A percentile compares a stretch with the other conserved stretches of the same genome.
phyloP scores from a whole-genome alignment of 2,329 filamentous ascomycete species.

The Aspergillus sergii region DNA sequence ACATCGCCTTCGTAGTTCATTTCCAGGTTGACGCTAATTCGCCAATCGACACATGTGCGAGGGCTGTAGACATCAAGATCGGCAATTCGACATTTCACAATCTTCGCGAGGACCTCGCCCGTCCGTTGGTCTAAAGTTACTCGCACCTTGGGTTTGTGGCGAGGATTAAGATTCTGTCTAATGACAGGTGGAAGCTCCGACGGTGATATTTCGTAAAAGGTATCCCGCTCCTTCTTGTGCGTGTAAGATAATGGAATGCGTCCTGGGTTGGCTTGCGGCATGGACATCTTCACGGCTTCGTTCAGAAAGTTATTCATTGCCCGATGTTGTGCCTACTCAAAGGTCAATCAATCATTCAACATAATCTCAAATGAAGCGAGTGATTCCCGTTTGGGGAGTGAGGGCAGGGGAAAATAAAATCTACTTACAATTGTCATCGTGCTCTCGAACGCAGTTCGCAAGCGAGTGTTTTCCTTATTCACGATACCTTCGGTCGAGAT shows the following conservation, averaged over 20 bases:
- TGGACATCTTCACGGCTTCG: slow-evolving; percentile 58
- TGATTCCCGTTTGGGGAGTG: neutral
- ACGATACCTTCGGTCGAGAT: slow-evolving; percentile 73
- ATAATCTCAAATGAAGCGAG: neutral
- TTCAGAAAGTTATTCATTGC: slow-evolving; percentile 86
- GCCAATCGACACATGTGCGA: slow-evolving; percentile 77
- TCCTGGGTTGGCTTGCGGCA: slow-evolving; percentile 39
- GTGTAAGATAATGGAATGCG: slow-evolving; percentile 66
- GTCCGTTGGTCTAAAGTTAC: slow-evolving; percentile 77
- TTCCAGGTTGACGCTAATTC: slow-evolving; percentile 93
- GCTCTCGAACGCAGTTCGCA: slow-evolving; percentile 73
- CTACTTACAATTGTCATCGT: slow-evolving; percentile 81
- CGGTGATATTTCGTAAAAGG: slow-evolving; percentile 75
- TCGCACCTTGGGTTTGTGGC: slow-evolving; percentile 66
- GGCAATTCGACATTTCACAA: slow-evolving; percentile 86
- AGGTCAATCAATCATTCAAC: slow-evolving; percentile 19
- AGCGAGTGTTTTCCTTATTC: slow-evolving; percentile 53
- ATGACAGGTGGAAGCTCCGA: slow-evolving; percentile 67
- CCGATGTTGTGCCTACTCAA: slow-evolving; percentile 71
- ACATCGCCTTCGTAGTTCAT: slow-evolving; percentile 77
- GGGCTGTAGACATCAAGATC: slow-evolving; percentile 90
- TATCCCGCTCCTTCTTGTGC: slow-evolving; percentile 80
- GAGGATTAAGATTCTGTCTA: slow-evolving; percentile 60
- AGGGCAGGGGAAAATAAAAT: slow-evolving; percentile 2
- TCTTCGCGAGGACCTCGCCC: slow-evolving; percentile 71